Evolutionary conservation across 495 filamentous ascomycete genomes (phyloP).

Genomic region (Aspergillus bridgeri): DNA sequence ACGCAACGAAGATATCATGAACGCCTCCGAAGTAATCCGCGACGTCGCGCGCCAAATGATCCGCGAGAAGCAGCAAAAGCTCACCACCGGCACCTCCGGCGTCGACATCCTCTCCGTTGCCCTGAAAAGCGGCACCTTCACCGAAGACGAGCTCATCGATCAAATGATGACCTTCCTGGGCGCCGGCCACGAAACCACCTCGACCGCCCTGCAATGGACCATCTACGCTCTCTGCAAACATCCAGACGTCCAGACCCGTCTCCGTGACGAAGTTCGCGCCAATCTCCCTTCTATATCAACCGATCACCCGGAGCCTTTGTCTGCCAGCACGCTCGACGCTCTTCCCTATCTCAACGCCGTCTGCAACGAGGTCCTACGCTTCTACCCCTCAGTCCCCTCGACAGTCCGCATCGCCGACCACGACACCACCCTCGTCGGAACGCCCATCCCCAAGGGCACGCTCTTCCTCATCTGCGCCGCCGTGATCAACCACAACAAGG

Average conservation of each 20-base stretch:
- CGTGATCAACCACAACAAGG: slow-evolving; percentile 66
- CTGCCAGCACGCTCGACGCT: slow-evolving; percentile 49
- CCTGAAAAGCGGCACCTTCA: slow-evolving; percentile 68
- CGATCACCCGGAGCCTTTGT: slow-evolving; percentile 41
- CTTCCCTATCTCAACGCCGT: slow-evolving; percentile 60
- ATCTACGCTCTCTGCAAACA: slow-evolving; percentile 57
- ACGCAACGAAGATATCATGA: slow-evolving; percentile 59
- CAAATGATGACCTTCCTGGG: slow-evolving; percentile 95
- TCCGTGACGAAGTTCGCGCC: slow-evolving; percentile 59
- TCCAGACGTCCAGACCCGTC: slow-evolving; percentile 51
- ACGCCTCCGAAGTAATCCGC: slow-evolving; percentile 57
- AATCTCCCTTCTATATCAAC: slow-evolving; percentile 56
- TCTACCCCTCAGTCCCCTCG: slow-evolving; percentile 54
- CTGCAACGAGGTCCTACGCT: slow-evolving; percentile 57
- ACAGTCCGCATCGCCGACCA: slow-evolving; percentile 61
- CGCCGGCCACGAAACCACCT: slow-evolving; percentile 82
- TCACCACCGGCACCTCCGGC: slow-evolving; percentile 44
- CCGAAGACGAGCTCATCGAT: slow-evolving; percentile 76
- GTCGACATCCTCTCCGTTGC: slow-evolving; percentile 83
- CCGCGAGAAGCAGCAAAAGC: slow-evolving; percentile 59
- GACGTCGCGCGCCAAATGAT: slow-evolving; percentile 63
- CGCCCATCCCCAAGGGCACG: slow-evolving; percentile 54
- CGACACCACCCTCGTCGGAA: slow-evolving; percentile 61
- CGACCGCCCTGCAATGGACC: slow-evolving; percentile 58
- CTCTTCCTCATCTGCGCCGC: slow-evolving; percentile 47